Percentiles rank a stretch among this genome's conserved stretches.
These are phyloP conservation scores for Prunus yedoensis DNA, from an alignment of 331 rosid genomes.

Conservation along the genomic window DNA sequence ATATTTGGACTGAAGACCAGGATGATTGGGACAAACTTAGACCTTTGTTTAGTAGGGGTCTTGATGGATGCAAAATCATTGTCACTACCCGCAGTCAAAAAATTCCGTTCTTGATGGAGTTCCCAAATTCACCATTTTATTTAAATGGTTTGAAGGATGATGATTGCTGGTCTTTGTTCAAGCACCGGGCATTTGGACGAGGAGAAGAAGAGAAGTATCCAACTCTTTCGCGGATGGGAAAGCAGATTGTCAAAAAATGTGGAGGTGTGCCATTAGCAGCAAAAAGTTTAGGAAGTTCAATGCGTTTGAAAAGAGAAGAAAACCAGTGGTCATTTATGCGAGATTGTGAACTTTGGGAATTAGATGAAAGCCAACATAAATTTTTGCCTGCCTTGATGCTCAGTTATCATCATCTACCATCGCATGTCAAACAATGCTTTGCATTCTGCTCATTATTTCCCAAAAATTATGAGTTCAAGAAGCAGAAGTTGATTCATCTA, in stretches of 20 bases:
- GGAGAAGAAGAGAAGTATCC: background rate
- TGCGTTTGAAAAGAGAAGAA: constrained; percentile 27
- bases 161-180: constrained; percentile 30
- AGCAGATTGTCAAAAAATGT: constrained; percentile 29
- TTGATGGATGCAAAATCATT: constrained; percentile 3
- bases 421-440: constrained; percentile 26
- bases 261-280: constrained; percentile 34
- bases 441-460: constrained; percentile 33
- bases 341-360: too few species aligned
- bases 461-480: constrained; percentile 7
- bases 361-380: too few species aligned
- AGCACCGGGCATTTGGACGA: constrained; percentile 13
- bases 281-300: constrained; percentile 16
- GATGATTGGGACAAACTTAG: constrained; percentile 26
- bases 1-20: constrained; percentile 30
- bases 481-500: constrained; percentile 29
- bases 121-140: constrained; percentile 11
- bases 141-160: constrained; percentile 12
- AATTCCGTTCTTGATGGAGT: constrained; percentile 17
- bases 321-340: constrained; percentile 10
- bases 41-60: background rate
- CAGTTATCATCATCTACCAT: constrained; percentile 27
- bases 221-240: constrained; percentile 12
- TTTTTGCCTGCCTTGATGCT: background rate
- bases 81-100: constrained; percentile 27